Evolutionary conservation across 2,329 filamentous ascomycete species (phyloP).

Genomic region (Sporothrix mexicana): DNA sequence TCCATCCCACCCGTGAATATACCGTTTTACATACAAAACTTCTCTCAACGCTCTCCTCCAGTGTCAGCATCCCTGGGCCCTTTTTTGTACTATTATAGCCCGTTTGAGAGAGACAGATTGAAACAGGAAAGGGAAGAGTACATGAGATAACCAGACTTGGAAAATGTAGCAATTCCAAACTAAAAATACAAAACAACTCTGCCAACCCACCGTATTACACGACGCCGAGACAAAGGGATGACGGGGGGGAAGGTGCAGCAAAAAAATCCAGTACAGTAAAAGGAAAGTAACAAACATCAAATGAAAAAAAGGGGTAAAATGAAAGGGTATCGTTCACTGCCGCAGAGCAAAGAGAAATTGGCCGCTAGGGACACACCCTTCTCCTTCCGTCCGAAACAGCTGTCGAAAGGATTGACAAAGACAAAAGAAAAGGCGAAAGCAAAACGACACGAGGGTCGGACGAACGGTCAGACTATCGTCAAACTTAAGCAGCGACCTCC

Average conservation of each 20-base stretch:
- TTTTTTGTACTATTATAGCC: slow-evolving; percentile 13
- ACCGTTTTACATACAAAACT: slow-evolving; percentile 17
- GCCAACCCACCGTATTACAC: not conserved
- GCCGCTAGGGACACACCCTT: slow-evolving; percentile 10
- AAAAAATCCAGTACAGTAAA: not conserved
- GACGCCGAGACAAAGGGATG: slow-evolving; percentile 16
- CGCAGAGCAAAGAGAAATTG: slow-evolving; percentile 18
- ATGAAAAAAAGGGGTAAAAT: not conserved
- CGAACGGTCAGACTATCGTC: not conserved
- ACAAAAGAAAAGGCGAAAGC: not conserved
- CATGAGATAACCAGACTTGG: not conserved
- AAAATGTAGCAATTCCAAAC: slow-evolving; percentile 1
- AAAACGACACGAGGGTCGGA: slow-evolving; percentile 8
- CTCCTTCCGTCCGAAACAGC: slow-evolving; percentile 3
- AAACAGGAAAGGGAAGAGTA: slow-evolving; percentile 1
- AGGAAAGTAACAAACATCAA: too few species aligned
- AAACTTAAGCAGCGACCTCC: slow-evolving; percentile 55
- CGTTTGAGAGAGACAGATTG: slow-evolving; percentile 2
- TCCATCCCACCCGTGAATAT: not conserved
- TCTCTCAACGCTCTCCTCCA: not conserved
- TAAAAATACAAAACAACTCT: slow-evolving; percentile 13
- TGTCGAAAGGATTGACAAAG: slow-evolving; percentile 17
- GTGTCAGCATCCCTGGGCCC: not conserved
- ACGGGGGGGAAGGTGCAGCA: not conserved
- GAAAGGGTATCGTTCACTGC: slow-evolving; percentile 25